Base-by-base conservation (phyloP, 306 rosid genomes). In the Carpinus fangiana region DNA sequence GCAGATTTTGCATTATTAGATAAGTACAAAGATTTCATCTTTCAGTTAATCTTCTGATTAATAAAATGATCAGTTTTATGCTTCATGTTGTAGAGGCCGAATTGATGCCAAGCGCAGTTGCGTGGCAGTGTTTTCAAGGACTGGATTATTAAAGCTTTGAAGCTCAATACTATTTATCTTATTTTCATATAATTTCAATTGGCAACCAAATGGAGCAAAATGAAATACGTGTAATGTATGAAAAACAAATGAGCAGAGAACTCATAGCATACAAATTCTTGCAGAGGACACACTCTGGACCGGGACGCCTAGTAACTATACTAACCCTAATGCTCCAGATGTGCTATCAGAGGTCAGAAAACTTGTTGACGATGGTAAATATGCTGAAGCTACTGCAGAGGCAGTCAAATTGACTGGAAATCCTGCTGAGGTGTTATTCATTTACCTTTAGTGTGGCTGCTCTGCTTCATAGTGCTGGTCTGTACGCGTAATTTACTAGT, bases 281-380 rank as follows among this genome's bases (percentile, higher is more conserved):
- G 73, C 73, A 92, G 96, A 92, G 86, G 97, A 92, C 56, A 92
- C 97, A 23, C 92, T 92, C 26, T 92, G 96, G 96, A 90, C 97
- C 28, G 97, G 97, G 51, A 82, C 78, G 1, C 97, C 97, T 2
- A 90, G 88, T 3, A 64, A 80, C 65, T 92, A 92, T 28, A 90
- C 92, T 16, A 75, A 90, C 41, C 48, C 85, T 16, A 60, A 78
- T 8, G 97, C 90, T 70, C 93, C 93, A 14, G 74, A 72, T 78
- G 91, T 89, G 14, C 86, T 92, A 31, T 51, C 76, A 8, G 82
- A 74, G 62, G 93, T 90, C 48, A 73, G 97, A 76, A 82, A 86
- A 34, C 96, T 90, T 64, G 96, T 90, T 64, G 86, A 87, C 26
- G 52, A 36, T 52, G 87, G 85, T 41, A 68, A 84, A 62, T 92